A percentile compares a stretch with the other conserved stretches of the same genome.
phyloP scores from a whole-genome alignment of 2,329 filamentous ascomycete genomes.

The Fusarium agapanthi region DNA sequence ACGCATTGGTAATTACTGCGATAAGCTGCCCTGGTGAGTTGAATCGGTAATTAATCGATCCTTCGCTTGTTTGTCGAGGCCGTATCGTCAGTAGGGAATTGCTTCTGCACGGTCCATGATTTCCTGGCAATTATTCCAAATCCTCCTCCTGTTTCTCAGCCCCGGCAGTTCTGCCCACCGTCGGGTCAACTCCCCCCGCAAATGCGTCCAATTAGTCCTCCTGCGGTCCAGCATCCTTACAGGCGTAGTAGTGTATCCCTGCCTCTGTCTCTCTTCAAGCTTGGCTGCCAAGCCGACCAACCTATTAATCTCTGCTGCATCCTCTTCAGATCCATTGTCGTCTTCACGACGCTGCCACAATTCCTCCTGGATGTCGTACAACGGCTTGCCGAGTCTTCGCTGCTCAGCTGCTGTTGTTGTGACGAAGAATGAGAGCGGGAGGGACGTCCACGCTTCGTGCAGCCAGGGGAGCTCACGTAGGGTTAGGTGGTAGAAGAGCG shows the following conservation, averaged over 20 bases:
- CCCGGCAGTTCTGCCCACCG: background rate
- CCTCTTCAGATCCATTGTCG: background rate
- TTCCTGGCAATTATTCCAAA: constrained; percentile 12
- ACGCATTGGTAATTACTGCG: background rate
- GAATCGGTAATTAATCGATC: background rate
- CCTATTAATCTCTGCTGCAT: background rate
- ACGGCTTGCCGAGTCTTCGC: background rate
- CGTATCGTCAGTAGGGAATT: background rate
- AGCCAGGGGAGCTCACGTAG: constrained; percentile 24
- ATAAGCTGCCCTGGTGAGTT: background rate
- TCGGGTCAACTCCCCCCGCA: background rate
- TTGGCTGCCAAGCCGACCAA: background rate
- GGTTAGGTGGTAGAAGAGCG: constrained; percentile 1
- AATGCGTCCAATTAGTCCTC: background rate
- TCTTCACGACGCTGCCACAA: accelerated
- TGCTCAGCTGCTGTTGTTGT: constrained; percentile 7
- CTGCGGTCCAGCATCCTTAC: background rate
- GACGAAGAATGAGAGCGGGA: constrained; percentile 23
- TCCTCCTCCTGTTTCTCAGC: constrained; percentile 5
- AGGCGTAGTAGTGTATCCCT: background rate
- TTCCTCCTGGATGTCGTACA: background rate
- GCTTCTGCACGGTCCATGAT: background rate
- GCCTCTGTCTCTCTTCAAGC: background rate
- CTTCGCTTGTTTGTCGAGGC: too few relatives aligned
- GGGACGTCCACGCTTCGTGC: constrained; percentile 28